These are phyloP conservation scores for Trametes polyzona DNA, from an alignment of 1,284 basidiomycete genomes.

Conservation along the genomic window DNA sequence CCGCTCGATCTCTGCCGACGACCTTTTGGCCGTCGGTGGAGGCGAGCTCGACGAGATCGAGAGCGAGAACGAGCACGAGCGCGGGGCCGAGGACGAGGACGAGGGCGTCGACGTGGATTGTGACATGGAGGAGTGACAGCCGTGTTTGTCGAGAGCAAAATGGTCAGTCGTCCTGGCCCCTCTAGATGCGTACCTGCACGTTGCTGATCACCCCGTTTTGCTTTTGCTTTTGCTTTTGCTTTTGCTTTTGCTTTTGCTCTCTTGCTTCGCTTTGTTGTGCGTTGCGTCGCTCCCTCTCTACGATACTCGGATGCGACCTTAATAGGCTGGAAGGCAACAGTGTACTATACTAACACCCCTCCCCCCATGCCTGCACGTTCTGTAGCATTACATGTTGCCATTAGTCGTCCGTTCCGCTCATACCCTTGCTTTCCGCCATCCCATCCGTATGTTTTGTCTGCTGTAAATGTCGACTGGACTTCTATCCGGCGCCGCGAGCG, in stretches of 20 bases:
- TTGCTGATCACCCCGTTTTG: too few species aligned
- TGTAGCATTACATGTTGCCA: constrained; percentile 29
- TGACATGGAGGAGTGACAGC: constrained; percentile 19
- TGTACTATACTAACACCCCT: constrained; percentile 26
- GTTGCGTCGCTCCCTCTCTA: too few species aligned
- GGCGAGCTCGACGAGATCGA: constrained; percentile 9
- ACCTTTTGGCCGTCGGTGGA: constrained; percentile 13
- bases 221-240: too few species aligned
- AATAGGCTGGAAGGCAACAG: constrained; percentile 21
- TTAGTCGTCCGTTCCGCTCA: constrained; percentile 22
- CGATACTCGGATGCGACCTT: not conserved
- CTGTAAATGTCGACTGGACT: constrained; percentile 17
- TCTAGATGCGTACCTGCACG: not conserved
- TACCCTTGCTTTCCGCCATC: constrained; percentile 22
- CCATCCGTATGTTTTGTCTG: constrained; percentile 13
- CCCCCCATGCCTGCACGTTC: constrained; percentile 22
- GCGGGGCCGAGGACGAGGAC: not conserved
- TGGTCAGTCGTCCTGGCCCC: constrained; percentile 17
- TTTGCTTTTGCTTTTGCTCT: too few species aligned
- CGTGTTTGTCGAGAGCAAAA: constrained; percentile 23
- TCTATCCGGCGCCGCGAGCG: constrained; percentile 14
- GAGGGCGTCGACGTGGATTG: constrained; percentile 18
- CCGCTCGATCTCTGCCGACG: constrained; percentile 24
- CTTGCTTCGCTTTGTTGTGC: too few species aligned
- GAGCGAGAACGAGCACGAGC: too few species aligned